phyloP scores from a whole-genome alignment of 2,329 filamentous ascomycete species.

The Sclerotinia sclerotiorum region DNA sequence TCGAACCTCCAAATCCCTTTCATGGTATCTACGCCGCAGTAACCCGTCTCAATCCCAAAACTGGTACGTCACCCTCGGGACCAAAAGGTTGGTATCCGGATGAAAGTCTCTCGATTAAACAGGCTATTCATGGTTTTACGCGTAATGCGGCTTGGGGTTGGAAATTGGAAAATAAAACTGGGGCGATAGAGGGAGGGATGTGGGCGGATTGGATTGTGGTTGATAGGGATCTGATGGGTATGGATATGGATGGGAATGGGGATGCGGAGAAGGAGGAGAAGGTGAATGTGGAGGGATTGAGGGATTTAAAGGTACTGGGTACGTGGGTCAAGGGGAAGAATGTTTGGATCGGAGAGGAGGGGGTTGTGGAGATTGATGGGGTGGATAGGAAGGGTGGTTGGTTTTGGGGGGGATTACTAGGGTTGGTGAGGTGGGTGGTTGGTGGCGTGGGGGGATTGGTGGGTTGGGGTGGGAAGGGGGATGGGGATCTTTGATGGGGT shows the following conservation, averaged over 20 bases:
- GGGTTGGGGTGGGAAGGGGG: neutral
- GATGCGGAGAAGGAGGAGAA: too few relatives aligned
- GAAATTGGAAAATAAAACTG: constrained; percentile 59
- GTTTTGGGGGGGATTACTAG: neutral
- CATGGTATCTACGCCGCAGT: constrained; percentile 69
- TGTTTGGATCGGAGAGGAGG: constrained; percentile 24
- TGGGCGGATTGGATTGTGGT: constrained; percentile 73
- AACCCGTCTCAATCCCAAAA: constrained; percentile 58
- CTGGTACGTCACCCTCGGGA: constrained; percentile 51
- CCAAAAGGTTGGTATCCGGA: constrained; percentile 57
- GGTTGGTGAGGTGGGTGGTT: neutral
- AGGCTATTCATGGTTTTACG: constrained; percentile 64
- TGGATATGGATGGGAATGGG: neutral
- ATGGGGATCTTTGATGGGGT: neutral
- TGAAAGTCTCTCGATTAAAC: constrained; percentile 57
- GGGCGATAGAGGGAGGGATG: constrained; percentile 58
- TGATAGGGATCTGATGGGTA: constrained; percentile 53
- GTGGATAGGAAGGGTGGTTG: neutral
- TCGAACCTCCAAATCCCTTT: constrained; percentile 67
- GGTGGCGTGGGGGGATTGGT: neutral
- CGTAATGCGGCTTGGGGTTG: constrained; percentile 57
- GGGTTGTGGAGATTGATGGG: neutral
- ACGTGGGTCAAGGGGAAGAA: constrained; percentile 65
- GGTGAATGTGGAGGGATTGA: constrained; percentile 48
- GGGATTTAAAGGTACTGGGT: constrained; percentile 57